Percentiles rank a stretch among this genome's conserved stretches.
phyloP scores from a whole-genome alignment of 352 stramenopile genomes.

The Phytopythium cucurbitacearum region DNA sequence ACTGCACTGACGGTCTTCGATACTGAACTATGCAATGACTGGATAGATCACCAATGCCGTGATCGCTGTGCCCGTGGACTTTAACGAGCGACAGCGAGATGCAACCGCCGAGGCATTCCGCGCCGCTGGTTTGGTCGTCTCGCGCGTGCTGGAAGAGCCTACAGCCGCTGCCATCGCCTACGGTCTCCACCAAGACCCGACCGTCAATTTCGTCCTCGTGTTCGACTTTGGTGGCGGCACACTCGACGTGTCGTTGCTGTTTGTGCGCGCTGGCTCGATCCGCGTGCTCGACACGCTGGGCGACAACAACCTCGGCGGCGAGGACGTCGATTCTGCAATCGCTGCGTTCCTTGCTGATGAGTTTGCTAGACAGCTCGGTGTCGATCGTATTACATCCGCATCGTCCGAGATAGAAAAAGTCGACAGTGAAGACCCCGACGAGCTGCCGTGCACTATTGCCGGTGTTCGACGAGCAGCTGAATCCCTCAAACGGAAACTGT shows the following conservation, averaged over 20 bases:
- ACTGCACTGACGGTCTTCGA: not conserved
- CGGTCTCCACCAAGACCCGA: constrained; percentile 89
- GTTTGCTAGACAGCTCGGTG: constrained; percentile 50
- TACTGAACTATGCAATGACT: not conserved
- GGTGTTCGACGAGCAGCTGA: constrained; percentile 55
- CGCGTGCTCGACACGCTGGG: constrained; percentile 94
- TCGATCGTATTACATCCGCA: constrained; percentile 19
- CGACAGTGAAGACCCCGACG: constrained; percentile 12
- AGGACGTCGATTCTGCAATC: constrained; percentile 92
- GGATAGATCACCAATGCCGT: constrained; percentile 54
- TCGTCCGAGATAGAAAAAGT: constrained; percentile 14
- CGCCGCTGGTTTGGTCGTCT: constrained; percentile 37
- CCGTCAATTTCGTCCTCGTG: constrained; percentile 93
- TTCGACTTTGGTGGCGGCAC: constrained; percentile 95
- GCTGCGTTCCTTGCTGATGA: constrained; percentile 84
- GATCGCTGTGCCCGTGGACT: constrained; percentile 58
- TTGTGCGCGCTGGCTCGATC: constrained; percentile 93
- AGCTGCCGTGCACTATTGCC: constrained; percentile 42
- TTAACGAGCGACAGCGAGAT: constrained; percentile 35
- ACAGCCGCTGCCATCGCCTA: constrained; percentile 95
- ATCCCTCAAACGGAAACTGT: constrained; percentile 50
- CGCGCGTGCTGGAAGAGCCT: constrained; percentile 79
- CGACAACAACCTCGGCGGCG: constrained; percentile 78
- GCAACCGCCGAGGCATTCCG: constrained; percentile 43
- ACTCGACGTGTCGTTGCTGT: constrained; percentile 92